Percentiles rank a stretch among this genome's conserved stretches.
Evolutionary conservation across 139 green algal species (phyloP).

Genomic region (Chlorokybus atmophyticus): DNA sequence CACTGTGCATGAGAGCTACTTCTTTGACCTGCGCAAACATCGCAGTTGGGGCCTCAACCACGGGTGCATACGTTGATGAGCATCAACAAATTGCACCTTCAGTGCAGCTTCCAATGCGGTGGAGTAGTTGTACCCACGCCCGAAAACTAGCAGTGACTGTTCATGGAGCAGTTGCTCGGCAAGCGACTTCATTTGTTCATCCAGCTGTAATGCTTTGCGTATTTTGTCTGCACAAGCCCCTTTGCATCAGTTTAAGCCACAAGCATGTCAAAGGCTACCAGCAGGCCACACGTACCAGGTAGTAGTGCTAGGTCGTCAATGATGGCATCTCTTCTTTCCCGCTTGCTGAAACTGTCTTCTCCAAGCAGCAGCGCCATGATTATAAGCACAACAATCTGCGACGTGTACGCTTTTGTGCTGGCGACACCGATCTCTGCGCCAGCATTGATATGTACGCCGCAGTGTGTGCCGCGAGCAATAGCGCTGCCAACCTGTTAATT

Average conservation of each 20-base stretch:
- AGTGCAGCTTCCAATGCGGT: slow-evolving; percentile 72
- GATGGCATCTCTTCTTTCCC: slow-evolving; percentile 52
- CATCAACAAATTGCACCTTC: slow-evolving; percentile 23
- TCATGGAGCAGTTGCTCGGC: slow-evolving; percentile 57
- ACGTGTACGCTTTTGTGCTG: slow-evolving; percentile 84
- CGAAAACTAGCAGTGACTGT: slow-evolving; percentile 69
- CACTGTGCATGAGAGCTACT: slow-evolving; percentile 83
- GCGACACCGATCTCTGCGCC: slow-evolving; percentile 95
- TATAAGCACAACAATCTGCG: slow-evolving; percentile 74
- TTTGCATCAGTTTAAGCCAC: too few species aligned
- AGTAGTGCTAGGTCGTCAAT: slow-evolving; percentile 65
- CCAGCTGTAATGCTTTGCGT: slow-evolving; percentile 45
- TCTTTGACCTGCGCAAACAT: slow-evolving; percentile 59
- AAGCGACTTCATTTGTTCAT: slow-evolving; percentile 60
- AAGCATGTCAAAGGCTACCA: too few species aligned
- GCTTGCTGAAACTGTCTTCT: slow-evolving; percentile 72
- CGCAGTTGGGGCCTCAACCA: too few species aligned
- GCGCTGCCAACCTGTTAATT: slow-evolving; percentile 75
- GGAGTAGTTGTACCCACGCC: slow-evolving; percentile 87
- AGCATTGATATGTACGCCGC: slow-evolving; percentile 89
- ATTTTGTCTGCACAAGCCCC: too few species aligned
- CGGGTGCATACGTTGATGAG: too few species aligned
- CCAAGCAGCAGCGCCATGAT: slow-evolving; percentile 84
- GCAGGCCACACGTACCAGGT: too few species aligned
- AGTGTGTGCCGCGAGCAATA: slow-evolving; percentile 78